Conservation (phyloP, 345 rosid species). For the Brassica juncea region DNA sequence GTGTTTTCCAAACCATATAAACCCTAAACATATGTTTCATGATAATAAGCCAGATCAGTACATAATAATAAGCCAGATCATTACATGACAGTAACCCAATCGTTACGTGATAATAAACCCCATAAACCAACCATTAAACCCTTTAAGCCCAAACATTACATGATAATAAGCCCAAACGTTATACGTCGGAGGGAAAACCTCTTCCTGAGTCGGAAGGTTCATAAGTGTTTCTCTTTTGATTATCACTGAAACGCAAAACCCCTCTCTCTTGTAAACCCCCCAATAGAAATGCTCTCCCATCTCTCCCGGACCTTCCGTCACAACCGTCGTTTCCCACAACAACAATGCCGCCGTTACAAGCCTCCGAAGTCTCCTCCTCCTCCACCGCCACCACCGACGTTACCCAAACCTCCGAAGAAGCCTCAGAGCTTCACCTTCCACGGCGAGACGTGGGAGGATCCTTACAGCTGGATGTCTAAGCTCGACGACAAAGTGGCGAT, state of each 20-base stretch:
- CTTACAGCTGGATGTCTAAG: slow-evolving; percentile 93
- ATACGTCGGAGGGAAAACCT: neutral
- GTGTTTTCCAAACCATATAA: neutral
- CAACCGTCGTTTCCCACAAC: slow-evolving; percentile 30
- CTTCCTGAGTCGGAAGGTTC: neutral
- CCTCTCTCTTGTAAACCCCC: slow-evolving; percentile 19
- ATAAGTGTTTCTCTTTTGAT: neutral
- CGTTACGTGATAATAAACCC: neutral
- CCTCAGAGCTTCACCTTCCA: slow-evolving; percentile 70
- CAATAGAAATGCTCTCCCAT: slow-evolving; percentile 41
- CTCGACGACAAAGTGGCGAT: slow-evolving; percentile 88
- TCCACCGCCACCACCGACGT: slow-evolving; percentile 62
- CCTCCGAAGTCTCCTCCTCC: slow-evolving; percentile 42
- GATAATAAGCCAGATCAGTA: neutral
- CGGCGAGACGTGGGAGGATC: slow-evolving; percentile 83
- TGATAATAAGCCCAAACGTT: neutral
- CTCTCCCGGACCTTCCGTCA: slow-evolving; percentile 42
- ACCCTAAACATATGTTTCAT: no score
- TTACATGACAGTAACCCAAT: neutral
- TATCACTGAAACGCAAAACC: slow-evolving; percentile 9
- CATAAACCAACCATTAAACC: no score
- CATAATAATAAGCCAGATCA: neutral
- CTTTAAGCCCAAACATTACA: neutral
- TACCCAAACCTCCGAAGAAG: slow-evolving; percentile 86
- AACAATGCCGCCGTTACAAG: slow-evolving; percentile 50